These are phyloP conservation scores for Graphiopsis chlorocephala DNA, from an alignment of 2,329 filamentous ascomycete genomes.

Conservation along the genomic window DNA sequence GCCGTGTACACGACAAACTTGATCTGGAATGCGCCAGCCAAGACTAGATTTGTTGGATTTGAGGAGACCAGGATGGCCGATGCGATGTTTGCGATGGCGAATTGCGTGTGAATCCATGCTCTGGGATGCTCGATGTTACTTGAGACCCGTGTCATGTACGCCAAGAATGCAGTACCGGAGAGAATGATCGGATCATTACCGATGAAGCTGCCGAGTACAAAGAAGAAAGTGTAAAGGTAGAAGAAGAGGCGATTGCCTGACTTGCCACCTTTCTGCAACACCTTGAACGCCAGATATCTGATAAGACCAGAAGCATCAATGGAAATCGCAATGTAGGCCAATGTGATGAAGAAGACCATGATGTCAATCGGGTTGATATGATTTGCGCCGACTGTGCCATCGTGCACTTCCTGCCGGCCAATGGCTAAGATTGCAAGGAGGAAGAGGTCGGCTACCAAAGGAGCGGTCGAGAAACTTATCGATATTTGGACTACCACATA, in stretches of 20 bases:
- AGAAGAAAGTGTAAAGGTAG: constrained; percentile 72
- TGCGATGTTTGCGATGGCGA: constrained; percentile 69
- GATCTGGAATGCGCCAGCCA: constrained; percentile 69
- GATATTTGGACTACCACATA: constrained; percentile 58
- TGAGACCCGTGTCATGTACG: constrained; percentile 74
- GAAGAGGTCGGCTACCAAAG: constrained; percentile 68
- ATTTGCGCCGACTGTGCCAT: constrained; percentile 64
- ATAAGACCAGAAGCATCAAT: constrained; percentile 74
- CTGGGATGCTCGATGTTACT: constrained; percentile 68
- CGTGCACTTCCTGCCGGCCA: constrained; percentile 63
- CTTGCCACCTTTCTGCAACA: constrained; percentile 64
- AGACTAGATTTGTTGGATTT: constrained; percentile 72
- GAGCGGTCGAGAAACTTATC: constrained; percentile 69
- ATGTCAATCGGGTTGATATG: constrained; percentile 69
- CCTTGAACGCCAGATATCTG: constrained; percentile 67
- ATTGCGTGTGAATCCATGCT: constrained; percentile 72
- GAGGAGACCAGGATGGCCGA: constrained; percentile 75
- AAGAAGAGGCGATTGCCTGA: constrained; percentile 68
- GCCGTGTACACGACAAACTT: constrained; percentile 71
- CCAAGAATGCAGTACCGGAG: constrained; percentile 70
- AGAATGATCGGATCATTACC: constrained; percentile 75
- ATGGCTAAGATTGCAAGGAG: constrained; percentile 68
- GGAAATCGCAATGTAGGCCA: constrained; percentile 74
- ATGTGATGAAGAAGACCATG: constrained; percentile 70
- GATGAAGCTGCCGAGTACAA: constrained; percentile 63